Base-by-base conservation (phyloP, 164 flowering plant genomes). In the Liquidambar formosana region DNA sequence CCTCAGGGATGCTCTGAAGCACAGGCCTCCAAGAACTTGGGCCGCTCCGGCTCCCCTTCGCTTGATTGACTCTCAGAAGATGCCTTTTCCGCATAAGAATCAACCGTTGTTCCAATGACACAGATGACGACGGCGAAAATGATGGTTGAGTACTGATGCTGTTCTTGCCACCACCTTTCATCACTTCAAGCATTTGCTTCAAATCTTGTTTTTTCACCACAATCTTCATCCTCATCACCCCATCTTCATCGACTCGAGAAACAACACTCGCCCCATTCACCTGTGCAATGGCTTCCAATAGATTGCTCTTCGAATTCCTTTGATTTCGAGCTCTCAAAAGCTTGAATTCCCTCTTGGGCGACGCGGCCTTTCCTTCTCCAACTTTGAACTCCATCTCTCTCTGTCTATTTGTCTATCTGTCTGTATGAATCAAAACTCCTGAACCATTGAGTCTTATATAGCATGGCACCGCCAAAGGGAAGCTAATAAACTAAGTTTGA, bases 1-100 rank as follows among this genome's bases (percentile, higher is more conserved):
- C 83, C 65, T 84, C 88, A 3, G 88, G 88, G 61, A 84, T 84
- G 78, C 80, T 82, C 15, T 80, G 81, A 3, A 84, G 83, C 1
- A 57, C 78, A 64, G 88, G 85, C 71, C 63, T 67, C 88, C 84
- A 82, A 21, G 75, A 38, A 27, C 62, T n/a, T 25, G 57, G 27
- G 47, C 67, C 19, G 41, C 56, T 44, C 26, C 67, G 23, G 41
- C 56, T 44, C 26, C 61, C 68, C 71, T 69, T 76, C 4, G n/a
- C 21, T 10, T 54, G 65, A 43, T 63, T 65, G 15, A 18, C 62
- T 64, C 75, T 68, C 45, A 26, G 44, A 15, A 67, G 21, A 10
- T 72, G 78, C 71, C 75, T 79, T 61, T 61, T 70, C 49, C 76
- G 46, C 74, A 82, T 48, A 5, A 70, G 38, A 28, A 66, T 53